A percentile compares a stretch with the other conserved stretches of the same genome.
phyloP scores from a whole-genome alignment of 2,329 filamentous ascomycete genomes.

The Colletotrichum sp. region DNA sequence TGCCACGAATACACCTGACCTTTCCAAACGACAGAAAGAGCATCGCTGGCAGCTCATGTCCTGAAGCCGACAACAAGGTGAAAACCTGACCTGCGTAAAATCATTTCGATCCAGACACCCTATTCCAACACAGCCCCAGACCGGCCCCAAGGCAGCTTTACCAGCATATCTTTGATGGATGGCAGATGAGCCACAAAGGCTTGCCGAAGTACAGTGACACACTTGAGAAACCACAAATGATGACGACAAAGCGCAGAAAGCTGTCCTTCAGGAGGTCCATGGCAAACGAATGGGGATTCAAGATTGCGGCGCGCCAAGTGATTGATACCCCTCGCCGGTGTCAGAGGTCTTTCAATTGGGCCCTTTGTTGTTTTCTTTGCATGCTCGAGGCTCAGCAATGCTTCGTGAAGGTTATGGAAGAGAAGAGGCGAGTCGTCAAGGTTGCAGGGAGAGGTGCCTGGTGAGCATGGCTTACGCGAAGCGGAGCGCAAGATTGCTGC shows the following conservation, averaged over 20 bases:
- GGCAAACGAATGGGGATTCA: neutral
- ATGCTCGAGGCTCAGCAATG: neutral
- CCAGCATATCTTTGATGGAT: neutral
- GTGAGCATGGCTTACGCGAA: neutral
- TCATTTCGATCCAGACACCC: neutral
- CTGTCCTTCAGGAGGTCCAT: neutral
- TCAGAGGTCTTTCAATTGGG: neutral
- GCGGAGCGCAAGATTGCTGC: neutral
- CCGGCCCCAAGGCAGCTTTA: neutral
- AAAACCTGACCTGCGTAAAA: accelerated
- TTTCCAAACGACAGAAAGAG: neutral
- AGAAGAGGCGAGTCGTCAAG: neutral
- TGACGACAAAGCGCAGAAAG: neutral
- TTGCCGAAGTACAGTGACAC: neutral
- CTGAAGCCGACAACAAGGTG: neutral
- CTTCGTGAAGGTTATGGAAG: neutral
- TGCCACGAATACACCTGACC: neutral
- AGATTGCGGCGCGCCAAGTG: neutral
- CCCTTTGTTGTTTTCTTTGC: neutral
- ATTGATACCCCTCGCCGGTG: neutral
- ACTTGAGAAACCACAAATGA: accelerated
- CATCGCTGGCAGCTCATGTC: neutral
- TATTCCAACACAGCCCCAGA: neutral
- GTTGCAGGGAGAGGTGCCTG: accelerated
- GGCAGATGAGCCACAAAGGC: neutral